Conservation (phyloP, 192 early-diverging fungal genomes). For the Gigaspora rosea region DNA sequence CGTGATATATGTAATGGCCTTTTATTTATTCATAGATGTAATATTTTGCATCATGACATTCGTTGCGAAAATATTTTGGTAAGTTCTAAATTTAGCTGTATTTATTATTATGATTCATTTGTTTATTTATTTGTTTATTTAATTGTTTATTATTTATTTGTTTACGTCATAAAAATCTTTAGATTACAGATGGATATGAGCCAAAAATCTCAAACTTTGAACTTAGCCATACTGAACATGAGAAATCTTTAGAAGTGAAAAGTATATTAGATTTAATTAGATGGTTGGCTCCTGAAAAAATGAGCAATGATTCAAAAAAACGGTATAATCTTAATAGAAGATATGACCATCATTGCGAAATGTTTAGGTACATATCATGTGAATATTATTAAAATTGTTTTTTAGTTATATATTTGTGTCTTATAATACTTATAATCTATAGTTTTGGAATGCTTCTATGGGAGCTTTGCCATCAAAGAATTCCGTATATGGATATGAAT, state of each 20-base stretch:
- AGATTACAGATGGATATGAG: background rate
- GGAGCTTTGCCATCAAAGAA: conserved; percentile 8
- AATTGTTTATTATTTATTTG: background rate
- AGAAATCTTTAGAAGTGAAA: background rate
- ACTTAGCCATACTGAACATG: background rate
- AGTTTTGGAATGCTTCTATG: conserved; percentile 10
- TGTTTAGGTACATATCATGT: background rate
- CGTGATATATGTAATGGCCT: background rate
- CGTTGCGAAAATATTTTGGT: conserved; percentile 19
- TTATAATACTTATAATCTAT: background rate
- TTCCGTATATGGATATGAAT: background rate
- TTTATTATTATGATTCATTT: too few relatives aligned
- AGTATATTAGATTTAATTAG: background rate
- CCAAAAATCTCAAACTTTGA: conserved; percentile 25
- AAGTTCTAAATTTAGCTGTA: background rate
- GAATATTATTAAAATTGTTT: background rate
- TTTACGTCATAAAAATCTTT: background rate
- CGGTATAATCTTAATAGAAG: background rate
- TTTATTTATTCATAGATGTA: background rate
- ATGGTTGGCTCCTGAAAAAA: conserved; percentile 19
- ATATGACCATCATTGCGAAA: background rate
- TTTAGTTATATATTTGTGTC: background rate
- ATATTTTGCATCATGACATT: conserved; percentile 6
- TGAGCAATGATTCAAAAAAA: background rate
- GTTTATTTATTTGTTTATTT: too few relatives aligned